Conservation (phyloP, 2,329 filamentous ascomycete genomes). For the Tolypocladium inflatum region DNA sequence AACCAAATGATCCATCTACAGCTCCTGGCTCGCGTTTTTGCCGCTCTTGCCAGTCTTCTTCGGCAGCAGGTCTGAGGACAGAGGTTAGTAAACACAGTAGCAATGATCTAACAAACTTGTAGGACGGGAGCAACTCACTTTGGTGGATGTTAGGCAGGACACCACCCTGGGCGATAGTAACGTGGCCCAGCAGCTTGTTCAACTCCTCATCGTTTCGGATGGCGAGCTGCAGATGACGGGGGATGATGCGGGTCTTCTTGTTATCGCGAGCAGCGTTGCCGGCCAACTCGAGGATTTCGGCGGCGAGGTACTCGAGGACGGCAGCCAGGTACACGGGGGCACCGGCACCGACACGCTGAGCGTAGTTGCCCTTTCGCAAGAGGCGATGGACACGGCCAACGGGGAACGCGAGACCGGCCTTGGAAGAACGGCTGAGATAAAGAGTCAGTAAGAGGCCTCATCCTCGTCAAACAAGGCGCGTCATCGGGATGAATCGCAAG, state of each 20-base stretch:
- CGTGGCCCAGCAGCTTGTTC: conserved; percentile 96
- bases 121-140: conserved; percentile 52
- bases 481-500: neutral
- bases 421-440: conserved; percentile 75
- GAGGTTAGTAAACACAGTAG: conserved; percentile 26
- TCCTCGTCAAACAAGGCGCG: neutral
- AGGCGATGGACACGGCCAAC: conserved; percentile 99
- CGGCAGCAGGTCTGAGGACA: conserved; percentile 72
- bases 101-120: neutral
- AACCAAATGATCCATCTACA: conserved; percentile 53
- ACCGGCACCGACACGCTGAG: conserved; percentile 97
- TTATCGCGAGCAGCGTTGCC: conserved; percentile 98
- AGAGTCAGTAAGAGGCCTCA: neutral
- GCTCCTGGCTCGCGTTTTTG: conserved; percentile 89
- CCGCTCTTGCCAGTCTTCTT: conserved; percentile 98
- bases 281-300: conserved; percentile 97
- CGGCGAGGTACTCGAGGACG: conserved; percentile 96
- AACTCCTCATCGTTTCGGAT: conserved; percentile 99
- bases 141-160: conserved; percentile 95
- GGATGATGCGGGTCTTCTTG: conserved; percentile 99
- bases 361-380: conserved; percentile 98
- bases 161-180: conserved; percentile 96
- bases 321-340: conserved; percentile 95
- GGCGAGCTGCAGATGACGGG: conserved; percentile 95
- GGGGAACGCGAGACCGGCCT: conserved; percentile 97